Percentiles rank a stretch among this genome's conserved stretches.
These are phyloP conservation scores for Babesia divergens DNA, from an alignment of 169 alveolate species.

Conservation along the genomic window DNA sequence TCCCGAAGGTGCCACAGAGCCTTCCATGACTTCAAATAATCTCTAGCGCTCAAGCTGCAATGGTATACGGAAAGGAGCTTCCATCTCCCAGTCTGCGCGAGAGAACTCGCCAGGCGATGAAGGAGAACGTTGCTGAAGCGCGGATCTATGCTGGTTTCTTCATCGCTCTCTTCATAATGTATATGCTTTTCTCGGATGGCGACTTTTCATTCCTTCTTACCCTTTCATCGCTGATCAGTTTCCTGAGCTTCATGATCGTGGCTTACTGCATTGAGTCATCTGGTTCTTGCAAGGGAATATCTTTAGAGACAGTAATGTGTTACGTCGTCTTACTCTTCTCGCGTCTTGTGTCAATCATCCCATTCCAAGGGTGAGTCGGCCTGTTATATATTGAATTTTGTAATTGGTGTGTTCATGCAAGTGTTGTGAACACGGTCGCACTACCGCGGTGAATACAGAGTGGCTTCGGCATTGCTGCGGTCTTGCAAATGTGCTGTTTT, in stretches of 20 bases:
- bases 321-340: slow-evolving; percentile 81
- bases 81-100: slow-evolving; percentile 24
- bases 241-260: slow-evolving; percentile 87
- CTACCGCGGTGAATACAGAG: no score
- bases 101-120: slow-evolving; percentile 8
- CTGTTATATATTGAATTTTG: no score
- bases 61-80: slow-evolving; percentile 14
- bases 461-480: no score
- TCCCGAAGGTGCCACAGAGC: neutral
- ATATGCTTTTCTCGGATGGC: slow-evolving; percentile 84
- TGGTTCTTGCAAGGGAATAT: slow-evolving; percentile 85
- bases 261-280: slow-evolving; percentile 78
- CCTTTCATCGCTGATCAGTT: slow-evolving; percentile 84
- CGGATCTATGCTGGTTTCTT: slow-evolving; percentile 45
- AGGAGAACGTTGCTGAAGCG: slow-evolving; percentile 43
- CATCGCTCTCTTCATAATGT: slow-evolving; percentile 76
- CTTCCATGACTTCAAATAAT: neutral
- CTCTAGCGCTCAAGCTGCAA: neutral
- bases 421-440: no score
- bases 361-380: slow-evolving; percentile 88
- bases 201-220: slow-evolving; percentile 91
- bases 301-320: slow-evolving; percentile 84
- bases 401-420: no score
- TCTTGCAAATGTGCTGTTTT: no score
- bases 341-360: slow-evolving; percentile 85